Conservation (phyloP, 441 rosid genomes). For the Euphorbia corollata region DNA sequence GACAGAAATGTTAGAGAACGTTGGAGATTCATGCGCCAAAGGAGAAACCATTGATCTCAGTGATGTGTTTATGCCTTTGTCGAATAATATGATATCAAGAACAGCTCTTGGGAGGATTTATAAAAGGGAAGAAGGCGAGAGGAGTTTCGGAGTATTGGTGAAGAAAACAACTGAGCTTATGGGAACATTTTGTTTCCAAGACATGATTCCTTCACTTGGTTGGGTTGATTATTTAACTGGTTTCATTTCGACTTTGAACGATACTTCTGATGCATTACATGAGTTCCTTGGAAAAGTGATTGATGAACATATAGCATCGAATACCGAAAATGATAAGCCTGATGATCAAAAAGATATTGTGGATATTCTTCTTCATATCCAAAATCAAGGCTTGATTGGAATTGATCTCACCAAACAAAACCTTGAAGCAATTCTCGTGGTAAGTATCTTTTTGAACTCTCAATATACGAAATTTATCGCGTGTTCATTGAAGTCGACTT, state of each 20-base stretch:
- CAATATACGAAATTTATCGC: too few relatives aligned
- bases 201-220: conserved; percentile 21
- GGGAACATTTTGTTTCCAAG: conserved; percentile 19
- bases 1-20: conserved; percentile 13
- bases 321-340: neutral
- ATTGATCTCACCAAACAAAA: conserved; percentile 18
- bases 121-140: conserved; percentile 13
- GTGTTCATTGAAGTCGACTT: too few relatives aligned
- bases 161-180: conserved; percentile 16
- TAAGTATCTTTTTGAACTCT: neutral
- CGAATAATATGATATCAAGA: conserved; percentile 17
- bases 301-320: conserved; percentile 19
- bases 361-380: conserved; percentile 23
- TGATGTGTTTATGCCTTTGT: conserved; percentile 14
- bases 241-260: conserved; percentile 13
- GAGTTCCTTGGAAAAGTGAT: conserved; percentile 22
- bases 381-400: conserved; percentile 19
- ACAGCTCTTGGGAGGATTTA: conserved; percentile 22
- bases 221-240: conserved; percentile 31
- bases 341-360: conserved; percentile 20
- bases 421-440: conserved; percentile 20
- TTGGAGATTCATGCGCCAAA: neutral
- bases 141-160: conserved; percentile 19
- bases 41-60: conserved; percentile 9
- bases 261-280: conserved; percentile 1